Conservation (phyloP, 2,329 filamentous ascomycete genomes). For the Juglanconis sp. region DNA sequence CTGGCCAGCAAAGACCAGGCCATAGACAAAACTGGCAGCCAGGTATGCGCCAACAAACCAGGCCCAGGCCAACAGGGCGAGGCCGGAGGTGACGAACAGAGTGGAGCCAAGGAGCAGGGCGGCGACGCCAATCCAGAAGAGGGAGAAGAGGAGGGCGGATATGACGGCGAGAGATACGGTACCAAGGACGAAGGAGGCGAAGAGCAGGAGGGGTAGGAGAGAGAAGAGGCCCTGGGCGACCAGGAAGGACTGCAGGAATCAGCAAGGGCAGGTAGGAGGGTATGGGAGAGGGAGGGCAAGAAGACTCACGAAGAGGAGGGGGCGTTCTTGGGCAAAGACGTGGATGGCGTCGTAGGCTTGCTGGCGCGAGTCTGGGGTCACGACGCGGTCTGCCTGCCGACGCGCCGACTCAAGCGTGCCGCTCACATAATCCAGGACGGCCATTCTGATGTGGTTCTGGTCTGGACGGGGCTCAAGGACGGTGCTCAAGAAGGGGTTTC, state of each 20-base stretch:
- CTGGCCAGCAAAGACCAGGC: conserved; percentile 13
- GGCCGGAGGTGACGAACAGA: conserved; percentile 61
- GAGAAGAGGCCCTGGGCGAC: conserved; percentile 62
- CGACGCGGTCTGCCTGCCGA: conserved; percentile 45
- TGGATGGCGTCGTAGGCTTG: conserved; percentile 50
- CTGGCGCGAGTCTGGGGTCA: conserved; percentile 60
- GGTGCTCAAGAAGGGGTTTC: too few species aligned
- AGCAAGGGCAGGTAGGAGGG: not conserved
- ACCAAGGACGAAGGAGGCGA: conserved; percentile 62
- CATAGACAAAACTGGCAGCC: conserved; percentile 45
- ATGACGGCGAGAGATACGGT: conserved; percentile 61
- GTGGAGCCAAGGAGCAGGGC: conserved; percentile 66
- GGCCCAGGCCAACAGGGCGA: conserved; percentile 63
- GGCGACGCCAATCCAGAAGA: conserved; percentile 66
- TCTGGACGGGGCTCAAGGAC: not conserved
- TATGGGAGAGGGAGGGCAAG: not conserved
- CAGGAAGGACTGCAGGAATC: conserved; percentile 59
- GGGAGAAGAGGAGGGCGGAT: conserved; percentile 60
- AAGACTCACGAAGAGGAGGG: conserved; percentile 64
- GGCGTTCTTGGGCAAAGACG: conserved; percentile 59
- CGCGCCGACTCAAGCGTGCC: conserved; percentile 39
- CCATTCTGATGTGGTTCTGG: conserved; percentile 12
- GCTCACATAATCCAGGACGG: conserved; percentile 32
- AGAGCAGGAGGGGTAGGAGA: conserved; percentile 65
- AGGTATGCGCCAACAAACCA: conserved; percentile 63